Evolutionary conservation across 2,329 filamentous ascomycete genomes (phyloP), one percentile per base, ranked within the genome.

Genomic region (Arthrinium puccinioides): DNA sequence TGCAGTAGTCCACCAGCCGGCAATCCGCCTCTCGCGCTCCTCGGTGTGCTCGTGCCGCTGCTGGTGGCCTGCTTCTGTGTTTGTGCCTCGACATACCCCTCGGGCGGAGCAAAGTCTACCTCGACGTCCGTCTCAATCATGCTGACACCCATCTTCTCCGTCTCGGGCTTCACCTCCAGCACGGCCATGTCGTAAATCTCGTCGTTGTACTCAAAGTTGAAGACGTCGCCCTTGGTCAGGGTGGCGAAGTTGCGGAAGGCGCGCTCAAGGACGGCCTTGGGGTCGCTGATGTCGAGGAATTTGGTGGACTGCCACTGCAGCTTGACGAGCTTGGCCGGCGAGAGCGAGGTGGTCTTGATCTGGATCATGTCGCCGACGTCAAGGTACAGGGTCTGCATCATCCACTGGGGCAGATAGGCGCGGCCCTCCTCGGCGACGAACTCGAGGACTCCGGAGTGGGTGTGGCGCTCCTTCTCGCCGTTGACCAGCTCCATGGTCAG

Each of bases 361-460:
- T 98, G 89, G 4, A 98, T 75, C 52, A 98, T 80, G 55, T 98
- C 92, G 36, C 92, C 92, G 1, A 90, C 87, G 41, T 97, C 90
- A 39, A 98, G 78, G 2, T 76, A 69, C 5, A 98, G 76, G 0
- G 87, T 92, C 66, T 88, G 79, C 92, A 98, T 97, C 68, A 97
- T 84, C 87, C 92, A 98, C 61, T 89, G 87, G 21, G 92, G 92
- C 43, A 98, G 72, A 63, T 98, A 98, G 37, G 94, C 88, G 58
- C 92, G 85, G 34, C 92, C 92, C 62, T 98, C 92, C 57, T 98
- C 92, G 4, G 92, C 92, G 39, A 95, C 92, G 56, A 98, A 98
- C 62, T 98, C 92, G 45, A 98, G 64, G 15, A 98, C 92, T 68
- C 92, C 92, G 5, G 87, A 89, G 62, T 98, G 92, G 19, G 90